These are phyloP conservation scores for Meyerozyma smithsonii DNA, from an alignment of 1,139 yeast species.

Conservation along the genomic window DNA sequence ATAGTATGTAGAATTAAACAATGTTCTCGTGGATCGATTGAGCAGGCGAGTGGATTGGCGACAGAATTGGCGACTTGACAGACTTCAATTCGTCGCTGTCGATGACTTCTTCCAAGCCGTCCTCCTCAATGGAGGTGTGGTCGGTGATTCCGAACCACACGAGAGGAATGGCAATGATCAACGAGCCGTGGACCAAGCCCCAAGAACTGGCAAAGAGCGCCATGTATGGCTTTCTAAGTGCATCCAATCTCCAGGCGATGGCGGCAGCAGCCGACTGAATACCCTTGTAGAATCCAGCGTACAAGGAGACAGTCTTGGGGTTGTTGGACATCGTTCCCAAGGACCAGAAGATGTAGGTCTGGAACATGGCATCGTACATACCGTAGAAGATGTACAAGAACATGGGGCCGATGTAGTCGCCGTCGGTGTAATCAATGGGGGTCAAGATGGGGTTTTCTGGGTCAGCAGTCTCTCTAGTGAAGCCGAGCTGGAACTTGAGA, in stretches of 20 bases:
- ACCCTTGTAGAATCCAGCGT: slow-evolving; percentile 61
- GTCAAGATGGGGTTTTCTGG: slow-evolving; percentile 11
- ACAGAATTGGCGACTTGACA: slow-evolving; percentile 15
- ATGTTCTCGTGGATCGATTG: not conserved
- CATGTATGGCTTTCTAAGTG: slow-evolving; percentile 36
- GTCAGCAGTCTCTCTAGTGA: slow-evolving; percentile 35
- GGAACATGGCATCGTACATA: slow-evolving; percentile 53
- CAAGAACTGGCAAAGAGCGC: slow-evolving; percentile 49
- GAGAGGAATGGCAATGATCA: slow-evolving; percentile 25
- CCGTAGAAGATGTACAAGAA: slow-evolving; percentile 61
- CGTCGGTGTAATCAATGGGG: slow-evolving; percentile 43
- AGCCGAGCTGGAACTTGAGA: slow-evolving; percentile 43
- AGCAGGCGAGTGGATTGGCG: slow-evolving; percentile 7
- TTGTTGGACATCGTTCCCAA: slow-evolving; percentile 57
- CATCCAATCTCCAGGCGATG: slow-evolving; percentile 56
- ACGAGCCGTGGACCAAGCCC: slow-evolving; percentile 51
- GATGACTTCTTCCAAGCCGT: slow-evolving; percentile 24
- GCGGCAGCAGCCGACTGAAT: slow-evolving; percentile 64
- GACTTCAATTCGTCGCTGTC: slow-evolving; percentile 24
- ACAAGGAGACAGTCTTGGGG: slow-evolving; percentile 51
- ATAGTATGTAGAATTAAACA: not conserved
- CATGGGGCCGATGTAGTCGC: slow-evolving; percentile 52
- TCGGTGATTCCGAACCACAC: slow-evolving; percentile 42
- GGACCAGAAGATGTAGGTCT: slow-evolving; percentile 51
- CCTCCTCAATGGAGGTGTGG: slow-evolving; percentile 37